These are phyloP conservation scores for Cryptococcus wingfieldii DNA, from an alignment of 1,284 basidiomycete genomes.

Conservation along the genomic window DNA sequence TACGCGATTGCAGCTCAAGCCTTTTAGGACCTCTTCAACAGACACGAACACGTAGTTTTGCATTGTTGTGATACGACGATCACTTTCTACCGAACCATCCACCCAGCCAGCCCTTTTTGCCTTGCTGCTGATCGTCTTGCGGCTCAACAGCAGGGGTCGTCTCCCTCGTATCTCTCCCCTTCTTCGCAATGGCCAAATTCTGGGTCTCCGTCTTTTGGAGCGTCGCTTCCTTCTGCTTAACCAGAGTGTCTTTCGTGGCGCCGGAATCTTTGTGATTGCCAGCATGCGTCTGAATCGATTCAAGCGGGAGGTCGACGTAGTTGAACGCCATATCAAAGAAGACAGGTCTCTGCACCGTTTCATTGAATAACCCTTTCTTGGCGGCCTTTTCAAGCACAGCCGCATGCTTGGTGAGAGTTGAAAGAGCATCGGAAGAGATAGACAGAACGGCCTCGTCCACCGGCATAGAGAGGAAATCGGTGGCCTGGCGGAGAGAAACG, in stretches of 20 bases:
- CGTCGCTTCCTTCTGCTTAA: neutral
- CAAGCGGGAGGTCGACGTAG: slow-evolving; percentile 80
- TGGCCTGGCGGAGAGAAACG: slow-evolving; percentile 25
- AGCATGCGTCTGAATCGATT: slow-evolving; percentile 63
- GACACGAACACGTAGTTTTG: neutral
- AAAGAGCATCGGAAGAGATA: slow-evolving; percentile 46
- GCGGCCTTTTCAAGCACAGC: slow-evolving; percentile 55
- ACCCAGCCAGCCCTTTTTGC: slow-evolving; percentile 44
- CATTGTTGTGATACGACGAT: neutral
- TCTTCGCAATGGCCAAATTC: slow-evolving; percentile 19
- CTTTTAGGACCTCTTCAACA: too few relatives aligned
- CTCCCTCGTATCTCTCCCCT: slow-evolving; percentile 8
- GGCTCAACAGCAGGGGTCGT: slow-evolving; percentile 4
- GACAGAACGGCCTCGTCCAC: slow-evolving; percentile 36
- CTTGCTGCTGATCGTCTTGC: slow-evolving; percentile 9
- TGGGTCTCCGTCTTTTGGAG: slow-evolving; percentile 9
- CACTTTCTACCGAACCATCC: slow-evolving; percentile 44
- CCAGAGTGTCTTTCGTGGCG: slow-evolving; percentile 6
- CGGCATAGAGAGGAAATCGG: slow-evolving; percentile 21
- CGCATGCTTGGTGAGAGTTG: slow-evolving; percentile 56
- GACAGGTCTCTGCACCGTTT: slow-evolving; percentile 75
- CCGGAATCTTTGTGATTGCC: slow-evolving; percentile 53
- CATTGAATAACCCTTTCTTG: slow-evolving; percentile 75
- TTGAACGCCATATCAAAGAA: slow-evolving; percentile 95
- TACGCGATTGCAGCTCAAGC: neutral